phyloP scores from a whole-genome alignment of 805 yeast species.

The Starmerella bombi region DNA sequence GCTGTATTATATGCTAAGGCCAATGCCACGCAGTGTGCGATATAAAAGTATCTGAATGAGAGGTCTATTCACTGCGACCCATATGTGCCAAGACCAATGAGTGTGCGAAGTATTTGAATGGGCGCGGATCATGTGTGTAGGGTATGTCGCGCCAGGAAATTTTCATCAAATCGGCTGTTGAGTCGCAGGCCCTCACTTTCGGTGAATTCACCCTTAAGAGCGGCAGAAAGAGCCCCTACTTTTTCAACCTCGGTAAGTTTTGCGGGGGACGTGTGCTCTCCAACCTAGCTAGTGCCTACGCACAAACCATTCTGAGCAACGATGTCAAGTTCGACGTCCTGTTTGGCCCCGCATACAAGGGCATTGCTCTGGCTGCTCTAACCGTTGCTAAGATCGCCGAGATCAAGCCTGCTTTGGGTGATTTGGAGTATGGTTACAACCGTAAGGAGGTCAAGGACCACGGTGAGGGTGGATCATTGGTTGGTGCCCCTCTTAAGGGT shows the following conservation, averaged over 20 bases:
- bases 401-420: constrained; percentile 51
- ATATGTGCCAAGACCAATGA: no score
- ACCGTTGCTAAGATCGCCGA: constrained; percentile 88
- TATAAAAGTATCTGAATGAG: no score
- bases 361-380: constrained; percentile 87
- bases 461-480: constrained; percentile 95
- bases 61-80: no score
- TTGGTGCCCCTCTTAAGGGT: constrained; percentile 62
- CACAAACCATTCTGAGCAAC: constrained; percentile 68
- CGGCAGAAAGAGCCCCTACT: constrained; percentile 90
- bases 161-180: constrained; percentile 72
- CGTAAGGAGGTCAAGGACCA: constrained; percentile 83
- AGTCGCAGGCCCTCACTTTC: constrained; percentile 69
- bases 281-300: constrained; percentile 78
- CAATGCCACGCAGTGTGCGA: no score
- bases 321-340: constrained; percentile 77
- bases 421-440: constrained; percentile 82
- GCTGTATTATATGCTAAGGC: no score
- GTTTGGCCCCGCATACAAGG: constrained; percentile 97
- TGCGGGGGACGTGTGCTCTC: constrained; percentile 65
- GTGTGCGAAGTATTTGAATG: no score
- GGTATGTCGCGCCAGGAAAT: constrained; percentile 21
- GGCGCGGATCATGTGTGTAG: not conserved
- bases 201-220: constrained; percentile 84
- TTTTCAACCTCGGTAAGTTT: constrained; percentile 87